phyloP scores from a whole-genome alignment of 176 grass and related monocot species.

The Triticum turgidum region DNA sequence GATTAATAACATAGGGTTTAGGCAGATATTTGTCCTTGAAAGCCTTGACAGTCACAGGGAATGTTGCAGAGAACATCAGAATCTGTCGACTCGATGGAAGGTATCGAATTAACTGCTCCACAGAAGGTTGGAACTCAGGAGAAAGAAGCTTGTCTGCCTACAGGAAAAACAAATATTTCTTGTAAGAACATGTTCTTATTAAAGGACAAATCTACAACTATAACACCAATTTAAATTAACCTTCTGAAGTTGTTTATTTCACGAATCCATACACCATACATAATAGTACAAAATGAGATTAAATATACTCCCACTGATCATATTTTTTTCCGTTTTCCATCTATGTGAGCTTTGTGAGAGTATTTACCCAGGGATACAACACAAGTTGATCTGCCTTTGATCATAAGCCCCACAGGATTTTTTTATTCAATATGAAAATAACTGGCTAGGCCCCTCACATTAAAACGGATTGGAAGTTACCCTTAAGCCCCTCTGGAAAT shows the following conservation, averaged over 20 bases:
- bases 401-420: not conserved
- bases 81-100: slow-evolving; percentile 73
- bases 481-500: not conserved
- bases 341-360: not conserved
- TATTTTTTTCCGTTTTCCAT: not conserved
- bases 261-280: not conserved
- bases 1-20: slow-evolving; percentile 89
- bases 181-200: too few relatives aligned
- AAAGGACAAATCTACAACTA: too few relatives aligned
- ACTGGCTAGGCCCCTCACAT: not conserved
- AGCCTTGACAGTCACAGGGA: slow-evolving; percentile 82
- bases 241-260: not conserved
- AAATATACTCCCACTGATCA: not conserved
- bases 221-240: not conserved
- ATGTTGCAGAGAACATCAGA: slow-evolving; percentile 91
- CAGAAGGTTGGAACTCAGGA: slow-evolving; percentile 41
- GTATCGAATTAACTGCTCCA: slow-evolving; percentile 73
- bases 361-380: not conserved
- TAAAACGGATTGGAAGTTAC: not conserved
- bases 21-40: slow-evolving; percentile 87
- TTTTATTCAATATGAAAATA: not conserved
- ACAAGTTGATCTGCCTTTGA: not conserved
- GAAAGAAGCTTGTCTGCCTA: too few relatives aligned
- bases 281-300: not conserved
- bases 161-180: too few relatives aligned